These are phyloP conservation scores for Termitomyces eurrhizus DNA, from an alignment of 768 basidiomycete species.

Conservation along the genomic window DNA sequence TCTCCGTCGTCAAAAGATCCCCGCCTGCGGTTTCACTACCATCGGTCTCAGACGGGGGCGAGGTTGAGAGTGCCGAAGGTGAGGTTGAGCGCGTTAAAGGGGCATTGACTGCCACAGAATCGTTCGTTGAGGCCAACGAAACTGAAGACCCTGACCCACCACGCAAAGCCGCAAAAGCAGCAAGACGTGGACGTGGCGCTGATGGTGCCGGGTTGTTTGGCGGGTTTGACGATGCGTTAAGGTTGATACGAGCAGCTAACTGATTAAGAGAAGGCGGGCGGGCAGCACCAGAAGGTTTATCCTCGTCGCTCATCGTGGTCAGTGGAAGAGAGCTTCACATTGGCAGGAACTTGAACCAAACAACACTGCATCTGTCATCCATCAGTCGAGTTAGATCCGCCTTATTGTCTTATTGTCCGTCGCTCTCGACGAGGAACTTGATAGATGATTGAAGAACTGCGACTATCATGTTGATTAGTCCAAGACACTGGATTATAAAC, in stretches of 20 bases:
- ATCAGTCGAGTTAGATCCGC: not conserved
- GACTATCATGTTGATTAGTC: not conserved
- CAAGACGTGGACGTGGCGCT: conserved; percentile 63
- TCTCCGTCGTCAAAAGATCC: conserved; percentile 63
- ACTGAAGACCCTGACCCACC: conserved; percentile 56
- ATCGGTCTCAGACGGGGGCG: conserved; percentile 41
- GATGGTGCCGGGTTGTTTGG: conserved; percentile 22
- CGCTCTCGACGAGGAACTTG: not conserved
- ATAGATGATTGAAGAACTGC: not conserved
- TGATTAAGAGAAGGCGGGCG: conserved; percentile 77
- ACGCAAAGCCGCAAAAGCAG: conserved; percentile 66
- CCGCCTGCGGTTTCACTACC: conserved; percentile 30
- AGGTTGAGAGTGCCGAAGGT: conserved; percentile 48
- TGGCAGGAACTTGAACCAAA: conserved; percentile 5
- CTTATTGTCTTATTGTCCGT: not conserved
- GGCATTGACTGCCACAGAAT: conserved; percentile 65
- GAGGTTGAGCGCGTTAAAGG: conserved; percentile 67
- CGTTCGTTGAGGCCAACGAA: conserved; percentile 49
- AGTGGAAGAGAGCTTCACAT: conserved; percentile 8
- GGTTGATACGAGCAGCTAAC: conserved; percentile 72
- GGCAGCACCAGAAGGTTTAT: conserved; percentile 18
- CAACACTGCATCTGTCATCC: conserved; percentile 13
- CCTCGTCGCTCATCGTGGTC: conserved; percentile 20
- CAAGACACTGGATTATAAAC: not conserved
- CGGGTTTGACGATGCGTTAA: conserved; percentile 29